phyloP scores from a whole-genome alignment of 2,329 filamentous ascomycete genomes.

The Neocucurbitaria cava region DNA sequence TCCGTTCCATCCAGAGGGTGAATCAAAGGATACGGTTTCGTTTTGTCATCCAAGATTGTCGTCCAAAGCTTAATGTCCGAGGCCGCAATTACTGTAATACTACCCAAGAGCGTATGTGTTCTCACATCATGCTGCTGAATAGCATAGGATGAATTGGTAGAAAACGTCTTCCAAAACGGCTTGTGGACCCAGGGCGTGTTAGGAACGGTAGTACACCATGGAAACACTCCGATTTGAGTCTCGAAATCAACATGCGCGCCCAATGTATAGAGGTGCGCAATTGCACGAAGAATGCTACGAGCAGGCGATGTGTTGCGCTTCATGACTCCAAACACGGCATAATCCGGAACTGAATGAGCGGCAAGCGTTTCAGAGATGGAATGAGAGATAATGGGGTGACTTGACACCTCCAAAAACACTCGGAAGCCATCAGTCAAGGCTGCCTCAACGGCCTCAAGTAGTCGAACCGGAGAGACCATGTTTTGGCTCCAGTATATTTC shows the following conservation, averaged over 20 bases:
- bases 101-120: conserved; percentile 46
- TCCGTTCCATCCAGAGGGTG: conserved; percentile 53
- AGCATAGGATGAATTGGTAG: background rate
- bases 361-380: conserved; percentile 49
- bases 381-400: conserved; percentile 51
- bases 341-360: background rate
- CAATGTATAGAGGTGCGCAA: conserved; percentile 38
- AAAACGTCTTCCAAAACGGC: conserved; percentile 21
- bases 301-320: conserved; percentile 20
- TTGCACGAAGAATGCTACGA: conserved; percentile 32
- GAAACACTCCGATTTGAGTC: background rate
- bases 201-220: conserved; percentile 12
- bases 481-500: conserved; percentile 49
- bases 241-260: conserved; percentile 34
- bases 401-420: conserved; percentile 52
- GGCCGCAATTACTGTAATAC: conserved; percentile 12
- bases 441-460: conserved; percentile 40
- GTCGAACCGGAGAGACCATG: conserved; percentile 47
- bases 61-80: conserved; percentile 22
- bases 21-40: conserved; percentile 51
- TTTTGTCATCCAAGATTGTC: conserved; percentile 47
- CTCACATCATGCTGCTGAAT: conserved; percentile 35
- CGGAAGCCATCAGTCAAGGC: conserved; percentile 46
- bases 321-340: background rate
- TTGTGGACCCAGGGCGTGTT: conserved; percentile 33